phyloP scores from a whole-genome alignment of 768 basidiomycete species.

The Pholiota microspora region DNA sequence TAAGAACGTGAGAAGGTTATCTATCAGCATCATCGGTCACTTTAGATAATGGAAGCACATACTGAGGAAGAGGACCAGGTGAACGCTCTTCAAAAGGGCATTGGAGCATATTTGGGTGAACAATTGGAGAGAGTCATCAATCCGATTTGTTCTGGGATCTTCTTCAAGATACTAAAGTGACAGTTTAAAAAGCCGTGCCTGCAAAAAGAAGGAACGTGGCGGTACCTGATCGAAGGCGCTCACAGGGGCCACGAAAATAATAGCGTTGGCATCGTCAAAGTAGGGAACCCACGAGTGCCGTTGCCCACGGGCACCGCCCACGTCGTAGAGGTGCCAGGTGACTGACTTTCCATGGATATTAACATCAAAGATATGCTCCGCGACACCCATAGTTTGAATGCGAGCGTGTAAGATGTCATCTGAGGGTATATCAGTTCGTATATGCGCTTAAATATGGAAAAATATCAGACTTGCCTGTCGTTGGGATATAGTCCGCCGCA shows the following conservation, averaged over 20 bases:
- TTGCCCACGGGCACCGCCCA: slow-evolving; percentile 70
- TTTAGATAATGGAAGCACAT: slow-evolving; percentile 12
- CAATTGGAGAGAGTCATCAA: slow-evolving; percentile 85
- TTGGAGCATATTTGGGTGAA: slow-evolving; percentile 87
- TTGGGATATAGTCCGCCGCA: slow-evolving; percentile 66
- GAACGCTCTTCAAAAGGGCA: slow-evolving; percentile 69
- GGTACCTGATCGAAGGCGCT: slow-evolving; percentile 76
- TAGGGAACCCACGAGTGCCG: slow-evolving; percentile 80
- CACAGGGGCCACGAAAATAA: slow-evolving; percentile 77
- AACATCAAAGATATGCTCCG: slow-evolving; percentile 82
- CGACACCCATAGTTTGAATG: slow-evolving; percentile 87
- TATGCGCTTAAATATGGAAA: slow-evolving; percentile 21
- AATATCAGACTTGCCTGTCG: slow-evolving; percentile 50
- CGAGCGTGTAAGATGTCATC: slow-evolving; percentile 90
- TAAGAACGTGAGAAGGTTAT: slow-evolving; percentile 12
- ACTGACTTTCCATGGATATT: slow-evolving; percentile 75
- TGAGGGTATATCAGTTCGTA: slow-evolving; percentile 30
- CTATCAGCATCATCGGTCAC: slow-evolving; percentile 6
- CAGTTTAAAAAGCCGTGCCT: slow-evolving; percentile 5
- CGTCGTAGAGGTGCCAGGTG: slow-evolving; percentile 72
- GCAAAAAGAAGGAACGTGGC: background rate
- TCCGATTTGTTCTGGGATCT: slow-evolving; percentile 80
- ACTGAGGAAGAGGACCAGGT: slow-evolving; percentile 60
- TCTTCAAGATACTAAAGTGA: slow-evolving; percentile 74
- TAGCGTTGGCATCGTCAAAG: slow-evolving; percentile 75